These are phyloP conservation scores for Ajuga reptans DNA, from an alignment of 305 asterid genomes.

Conservation along the genomic window DNA sequence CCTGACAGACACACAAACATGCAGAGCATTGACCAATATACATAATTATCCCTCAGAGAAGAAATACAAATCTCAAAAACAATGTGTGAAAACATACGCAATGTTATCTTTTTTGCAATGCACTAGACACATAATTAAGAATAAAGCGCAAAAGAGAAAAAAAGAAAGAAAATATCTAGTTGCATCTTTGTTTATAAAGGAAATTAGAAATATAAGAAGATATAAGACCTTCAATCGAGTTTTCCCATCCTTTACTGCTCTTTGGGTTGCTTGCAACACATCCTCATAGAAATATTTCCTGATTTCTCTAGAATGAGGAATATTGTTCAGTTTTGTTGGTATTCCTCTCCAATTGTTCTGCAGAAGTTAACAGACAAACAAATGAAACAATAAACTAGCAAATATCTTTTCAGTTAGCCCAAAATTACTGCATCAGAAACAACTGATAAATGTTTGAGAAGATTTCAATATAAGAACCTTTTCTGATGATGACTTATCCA, in stretches of 20 bases:
- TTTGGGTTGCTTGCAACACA: slow-evolving; percentile 70
- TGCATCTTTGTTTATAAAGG: slow-evolving; percentile 6
- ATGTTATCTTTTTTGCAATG: background rate
- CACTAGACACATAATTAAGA: background rate
- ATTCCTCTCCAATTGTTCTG: slow-evolving; percentile 87
- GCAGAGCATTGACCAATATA: background rate
- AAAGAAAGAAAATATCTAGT: slow-evolving; percentile 4
- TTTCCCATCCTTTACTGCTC: slow-evolving; percentile 76
- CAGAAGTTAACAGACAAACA: slow-evolving; percentile 25
- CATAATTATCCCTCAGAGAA: background rate
- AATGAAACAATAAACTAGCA: slow-evolving; percentile 16
- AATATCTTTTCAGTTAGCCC: background rate
- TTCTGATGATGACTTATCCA: slow-evolving; percentile 28
- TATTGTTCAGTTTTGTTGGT: slow-evolving; percentile 83
- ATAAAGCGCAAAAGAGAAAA: background rate
- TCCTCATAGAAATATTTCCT: slow-evolving; percentile 77
- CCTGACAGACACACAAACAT: background rate
- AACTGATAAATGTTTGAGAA: slow-evolving; percentile 6
- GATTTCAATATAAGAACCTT: slow-evolving; percentile 35
- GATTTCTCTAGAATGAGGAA: slow-evolving; percentile 95
- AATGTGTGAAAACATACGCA: background rate
- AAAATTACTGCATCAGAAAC: background rate
- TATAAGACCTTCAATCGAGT: slow-evolving; percentile 63
- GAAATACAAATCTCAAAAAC: slow-evolving; percentile 3
- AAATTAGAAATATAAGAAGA: slow-evolving; percentile 14